Evolutionary conservation across 768 basidiomycete genomes (phyloP).

Genomic region (Termitomyces sp.): DNA sequence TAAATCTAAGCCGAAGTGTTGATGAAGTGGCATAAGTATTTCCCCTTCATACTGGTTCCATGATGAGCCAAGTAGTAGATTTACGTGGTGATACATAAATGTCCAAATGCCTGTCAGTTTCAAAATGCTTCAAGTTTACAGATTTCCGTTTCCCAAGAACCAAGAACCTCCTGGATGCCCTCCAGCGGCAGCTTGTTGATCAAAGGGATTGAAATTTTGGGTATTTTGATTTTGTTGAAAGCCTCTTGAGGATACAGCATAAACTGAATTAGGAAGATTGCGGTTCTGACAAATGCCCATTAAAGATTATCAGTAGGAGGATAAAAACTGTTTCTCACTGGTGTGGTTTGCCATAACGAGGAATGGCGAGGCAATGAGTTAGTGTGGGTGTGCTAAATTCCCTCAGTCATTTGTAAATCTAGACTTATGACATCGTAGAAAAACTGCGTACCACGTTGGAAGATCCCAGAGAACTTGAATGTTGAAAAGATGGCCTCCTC

Average conservation of each 20-base stretch:
- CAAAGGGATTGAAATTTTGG: not conserved
- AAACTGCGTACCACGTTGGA: not conserved
- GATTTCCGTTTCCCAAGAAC: slow-evolving; percentile 2
- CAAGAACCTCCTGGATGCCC: not conserved
- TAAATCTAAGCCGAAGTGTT: too few species aligned
- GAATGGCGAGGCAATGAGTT: not conserved
- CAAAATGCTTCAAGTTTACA: too few species aligned
- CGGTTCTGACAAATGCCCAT: not conserved
- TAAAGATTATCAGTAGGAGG: not conserved
- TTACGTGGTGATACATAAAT: not conserved
- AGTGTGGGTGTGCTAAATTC: not conserved
- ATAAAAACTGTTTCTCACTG: not conserved
- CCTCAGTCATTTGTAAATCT: not conserved
- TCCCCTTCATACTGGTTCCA: too few species aligned
- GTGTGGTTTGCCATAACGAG: not conserved
- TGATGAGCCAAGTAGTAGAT: not conserved
- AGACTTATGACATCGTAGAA: not conserved
- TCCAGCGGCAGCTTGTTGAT: not conserved
- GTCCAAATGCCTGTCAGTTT: too few species aligned
- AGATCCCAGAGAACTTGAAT: not conserved
- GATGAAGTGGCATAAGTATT: too few species aligned
- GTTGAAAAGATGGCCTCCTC: not conserved
- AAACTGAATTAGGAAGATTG: not conserved
- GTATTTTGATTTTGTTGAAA: not conserved
- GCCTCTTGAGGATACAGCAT: not conserved